Percentiles rank a stretch among this genome's conserved stretches.
phyloP scores from a whole-genome alignment of 106 monocot genomes.

The Allium fistulosum region DNA sequence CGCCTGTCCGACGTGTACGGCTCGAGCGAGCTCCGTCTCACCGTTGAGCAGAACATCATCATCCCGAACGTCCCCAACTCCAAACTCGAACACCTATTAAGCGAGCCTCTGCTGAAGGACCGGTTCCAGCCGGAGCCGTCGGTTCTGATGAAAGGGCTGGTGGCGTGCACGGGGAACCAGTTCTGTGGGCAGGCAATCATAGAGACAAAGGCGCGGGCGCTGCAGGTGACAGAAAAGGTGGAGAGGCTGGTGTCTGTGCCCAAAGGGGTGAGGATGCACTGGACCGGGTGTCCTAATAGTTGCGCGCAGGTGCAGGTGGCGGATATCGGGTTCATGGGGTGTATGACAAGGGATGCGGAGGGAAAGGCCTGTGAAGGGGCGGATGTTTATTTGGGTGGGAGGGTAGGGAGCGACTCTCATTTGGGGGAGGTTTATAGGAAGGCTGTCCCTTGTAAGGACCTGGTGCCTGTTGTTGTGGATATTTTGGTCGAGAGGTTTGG shows the following conservation, averaged over 20 bases:
- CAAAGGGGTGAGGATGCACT: slow-evolving; percentile 77
- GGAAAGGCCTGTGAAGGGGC: slow-evolving; percentile 70
- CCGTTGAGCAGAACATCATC: slow-evolving; percentile 89
- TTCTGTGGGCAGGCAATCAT: slow-evolving; percentile 99
- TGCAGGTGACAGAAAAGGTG: slow-evolving; percentile 61
- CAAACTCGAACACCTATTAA: slow-evolving; percentile 26
- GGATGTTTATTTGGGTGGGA: slow-evolving; percentile 76
- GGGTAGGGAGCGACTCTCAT: slow-evolving; percentile 70
- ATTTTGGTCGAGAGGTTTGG: slow-evolving; percentile 73
- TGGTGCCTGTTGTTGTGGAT: slow-evolving; percentile 55
- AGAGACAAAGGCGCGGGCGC: slow-evolving; percentile 85
- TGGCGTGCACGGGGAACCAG: slow-evolving; percentile 94
- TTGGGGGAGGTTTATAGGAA: slow-evolving; percentile 79
- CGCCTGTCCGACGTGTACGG: slow-evolving; percentile 72
- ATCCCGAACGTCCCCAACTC: slow-evolving; percentile 61
- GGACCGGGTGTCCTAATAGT: slow-evolving; percentile 94
- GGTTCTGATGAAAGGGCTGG: slow-evolving; percentile 61
- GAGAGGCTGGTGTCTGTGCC: slow-evolving; percentile 44
- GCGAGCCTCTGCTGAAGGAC: slow-evolving; percentile 52
- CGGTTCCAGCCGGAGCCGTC: slow-evolving; percentile 55
- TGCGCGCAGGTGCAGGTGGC: slow-evolving; percentile 50
- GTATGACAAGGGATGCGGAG: slow-evolving; percentile 55
- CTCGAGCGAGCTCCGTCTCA: slow-evolving; percentile 78
- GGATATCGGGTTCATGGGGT: slow-evolving; percentile 96
- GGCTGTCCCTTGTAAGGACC: slow-evolving; percentile 67